Conservation (phyloP, 257 asterid genomes). For the Misopates orontium region DNA sequence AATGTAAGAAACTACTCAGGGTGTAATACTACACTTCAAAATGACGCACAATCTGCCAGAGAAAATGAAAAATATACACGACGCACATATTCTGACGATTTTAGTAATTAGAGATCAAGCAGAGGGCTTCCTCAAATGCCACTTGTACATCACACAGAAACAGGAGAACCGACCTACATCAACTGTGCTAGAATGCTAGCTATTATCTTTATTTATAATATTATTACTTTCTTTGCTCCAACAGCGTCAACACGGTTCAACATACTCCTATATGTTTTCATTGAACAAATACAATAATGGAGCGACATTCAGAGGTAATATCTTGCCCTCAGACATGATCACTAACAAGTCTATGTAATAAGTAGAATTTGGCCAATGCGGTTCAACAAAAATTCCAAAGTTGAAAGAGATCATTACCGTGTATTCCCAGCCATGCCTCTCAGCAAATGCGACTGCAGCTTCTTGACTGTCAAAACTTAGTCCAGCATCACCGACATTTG, state of each 20-base stretch:
- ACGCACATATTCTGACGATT: background rate
- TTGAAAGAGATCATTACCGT: conserved; percentile 45
- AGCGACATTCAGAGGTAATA: conserved; percentile 4
- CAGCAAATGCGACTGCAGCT: conserved; percentile 78
- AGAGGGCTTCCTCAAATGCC: conserved; percentile 17
- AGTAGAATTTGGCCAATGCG: conserved; percentile 11
- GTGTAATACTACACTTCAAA: too few relatives aligned
- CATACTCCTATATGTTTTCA: conserved; percentile 1
- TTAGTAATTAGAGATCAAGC: conserved; percentile 6
- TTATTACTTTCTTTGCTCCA: conserved; percentile 13
- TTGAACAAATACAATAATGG: background rate
- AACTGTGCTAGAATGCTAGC: conserved; percentile 5
- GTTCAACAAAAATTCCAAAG: conserved; percentile 20
- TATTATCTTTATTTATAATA: background rate
- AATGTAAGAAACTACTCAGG: too few relatives aligned
- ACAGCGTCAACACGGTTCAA: conserved; percentile 12
- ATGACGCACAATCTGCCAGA: too few relatives aligned
- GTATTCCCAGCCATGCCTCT: conserved; percentile 93
- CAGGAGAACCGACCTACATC: conserved; percentile 1
- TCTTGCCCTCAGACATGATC: background rate
- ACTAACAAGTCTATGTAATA: too few relatives aligned
- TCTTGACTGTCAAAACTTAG: conserved; percentile 81
- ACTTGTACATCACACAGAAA: background rate
- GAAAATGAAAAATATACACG: conserved; percentile 5
- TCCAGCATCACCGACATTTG: conserved; percentile 91